A percentile compares a stretch with the other conserved stretches of the same genome.
phyloP scores from a whole-genome alignment of 441 rosid genomes.

The Gossypium schwendimanii region DNA sequence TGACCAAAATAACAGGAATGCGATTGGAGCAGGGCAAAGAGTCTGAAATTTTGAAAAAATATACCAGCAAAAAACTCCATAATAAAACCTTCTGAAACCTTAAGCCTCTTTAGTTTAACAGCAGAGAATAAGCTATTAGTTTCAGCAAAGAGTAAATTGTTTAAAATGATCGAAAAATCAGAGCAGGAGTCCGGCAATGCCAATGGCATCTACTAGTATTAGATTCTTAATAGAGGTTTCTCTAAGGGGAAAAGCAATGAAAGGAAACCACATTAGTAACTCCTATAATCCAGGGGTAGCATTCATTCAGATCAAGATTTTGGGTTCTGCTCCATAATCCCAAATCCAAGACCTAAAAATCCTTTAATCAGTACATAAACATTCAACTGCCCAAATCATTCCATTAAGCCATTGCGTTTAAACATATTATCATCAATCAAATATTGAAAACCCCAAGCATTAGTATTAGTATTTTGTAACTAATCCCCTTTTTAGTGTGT shows the following conservation, averaged over 20 bases:
- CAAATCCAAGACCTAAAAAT: neutral
- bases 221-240: neutral
- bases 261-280: neutral
- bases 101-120: neutral
- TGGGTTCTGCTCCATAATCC: conserved; percentile 5
- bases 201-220: neutral
- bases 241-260: neutral
- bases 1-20: neutral
- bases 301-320: conserved; percentile 6
- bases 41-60: neutral
- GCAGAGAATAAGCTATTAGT: neutral
- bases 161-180: neutral
- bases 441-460: conserved; percentile 1
- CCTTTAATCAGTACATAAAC: neutral
- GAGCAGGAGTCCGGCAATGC: neutral
- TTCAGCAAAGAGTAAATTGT: neutral
- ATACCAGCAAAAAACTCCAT: neutral
- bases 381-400: conserved; percentile 5
- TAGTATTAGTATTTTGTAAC: conserved; percentile 2
- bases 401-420: conserved; percentile 7
- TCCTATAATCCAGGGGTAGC: conserved; percentile 7
- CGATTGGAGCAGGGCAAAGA: neutral
- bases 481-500: neutral
- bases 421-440: neutral
- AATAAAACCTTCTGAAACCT: neutral